These are phyloP conservation scores for Scleromitrula shiraiana DNA, from an alignment of 2,329 filamentous ascomycete genomes.

Conservation along the genomic window DNA sequence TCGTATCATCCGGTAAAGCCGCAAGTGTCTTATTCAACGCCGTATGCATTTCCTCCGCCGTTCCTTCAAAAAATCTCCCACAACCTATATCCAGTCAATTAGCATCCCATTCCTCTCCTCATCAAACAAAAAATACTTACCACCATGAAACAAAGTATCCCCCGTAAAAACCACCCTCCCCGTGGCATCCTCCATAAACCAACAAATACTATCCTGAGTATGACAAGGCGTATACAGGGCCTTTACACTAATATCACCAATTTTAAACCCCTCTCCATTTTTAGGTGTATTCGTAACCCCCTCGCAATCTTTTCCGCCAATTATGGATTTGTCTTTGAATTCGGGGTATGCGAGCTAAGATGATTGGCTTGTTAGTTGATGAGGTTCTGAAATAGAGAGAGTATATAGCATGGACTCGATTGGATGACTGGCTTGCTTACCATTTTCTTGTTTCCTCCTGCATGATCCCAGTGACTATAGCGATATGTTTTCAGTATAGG, in stretches of 20 bases:
- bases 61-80: slow-evolving; percentile 93
- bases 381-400: not conserved
- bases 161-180: slow-evolving; percentile 85
- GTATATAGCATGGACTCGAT: not conserved
- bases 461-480: slow-evolving; percentile 87
- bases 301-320: slow-evolving; percentile 81
- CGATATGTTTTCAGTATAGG: slow-evolving; percentile 11
- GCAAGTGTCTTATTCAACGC: slow-evolving; percentile 82
- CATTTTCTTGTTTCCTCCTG: slow-evolving; percentile 80
- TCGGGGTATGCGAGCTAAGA: slow-evolving; percentile 20
- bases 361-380: not conserved
- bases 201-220: slow-evolving; percentile 98
- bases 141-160: slow-evolving; percentile 91
- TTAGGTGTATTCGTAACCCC: slow-evolving; percentile 69
- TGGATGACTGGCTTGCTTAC: too few relatives aligned
- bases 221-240: slow-evolving; percentile 95
- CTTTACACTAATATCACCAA: slow-evolving; percentile 76
- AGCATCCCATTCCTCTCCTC: not conserved
- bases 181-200: slow-evolving; percentile 73
- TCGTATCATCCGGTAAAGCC: slow-evolving; percentile 77
- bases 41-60: slow-evolving; percentile 80
- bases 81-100: slow-evolving; percentile 52
- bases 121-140: slow-evolving; percentile 36
- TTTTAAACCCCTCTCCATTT: slow-evolving; percentile 69
- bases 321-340: slow-evolving; percentile 49